phyloP scores from a whole-genome alignment of 1,139 yeast species.

The Diutina pseudorugosa region DNA sequence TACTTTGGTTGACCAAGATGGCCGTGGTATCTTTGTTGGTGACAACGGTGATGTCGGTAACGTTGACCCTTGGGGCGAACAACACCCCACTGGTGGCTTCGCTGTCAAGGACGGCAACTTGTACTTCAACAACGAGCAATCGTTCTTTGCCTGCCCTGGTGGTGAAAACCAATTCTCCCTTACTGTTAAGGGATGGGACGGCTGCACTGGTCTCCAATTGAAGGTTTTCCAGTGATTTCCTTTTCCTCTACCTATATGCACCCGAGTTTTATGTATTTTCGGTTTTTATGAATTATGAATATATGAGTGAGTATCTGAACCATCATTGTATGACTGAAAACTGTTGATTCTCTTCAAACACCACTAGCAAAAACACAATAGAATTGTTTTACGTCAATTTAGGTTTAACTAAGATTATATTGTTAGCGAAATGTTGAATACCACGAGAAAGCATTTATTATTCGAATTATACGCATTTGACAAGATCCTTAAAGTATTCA shows the following conservation, averaged over 20 bases:
- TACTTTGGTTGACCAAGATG: background rate
- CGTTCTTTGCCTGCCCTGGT: background rate
- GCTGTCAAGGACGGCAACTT: background rate
- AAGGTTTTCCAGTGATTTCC: background rate
- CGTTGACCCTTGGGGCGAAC: conserved; percentile 4
- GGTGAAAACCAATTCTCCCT: background rate
- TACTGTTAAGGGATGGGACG: conserved; percentile 2
- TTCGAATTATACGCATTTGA: too few relatives aligned
- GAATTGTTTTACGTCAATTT: too few relatives aligned
- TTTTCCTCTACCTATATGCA: background rate
- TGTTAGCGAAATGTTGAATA: too few relatives aligned
- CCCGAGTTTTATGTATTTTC: background rate
- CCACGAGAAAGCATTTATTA: too few relatives aligned
- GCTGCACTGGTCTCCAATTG: conserved; percentile 2
- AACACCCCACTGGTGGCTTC: conserved; percentile 1
- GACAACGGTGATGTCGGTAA: conserved; percentile 2
- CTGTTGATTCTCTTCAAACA: too few relatives aligned
- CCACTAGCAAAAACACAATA: too few relatives aligned
- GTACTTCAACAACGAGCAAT: background rate
- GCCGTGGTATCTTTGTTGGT: background rate
- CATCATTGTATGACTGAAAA: too few relatives aligned
- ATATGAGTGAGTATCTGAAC: background rate
- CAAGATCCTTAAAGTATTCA: too few relatives aligned
- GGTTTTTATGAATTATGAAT: background rate
- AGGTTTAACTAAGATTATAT: too few relatives aligned